These are phyloP conservation scores for Lipomyces kockii DNA, from an alignment of 805 yeast genomes.

Conservation along the genomic window DNA sequence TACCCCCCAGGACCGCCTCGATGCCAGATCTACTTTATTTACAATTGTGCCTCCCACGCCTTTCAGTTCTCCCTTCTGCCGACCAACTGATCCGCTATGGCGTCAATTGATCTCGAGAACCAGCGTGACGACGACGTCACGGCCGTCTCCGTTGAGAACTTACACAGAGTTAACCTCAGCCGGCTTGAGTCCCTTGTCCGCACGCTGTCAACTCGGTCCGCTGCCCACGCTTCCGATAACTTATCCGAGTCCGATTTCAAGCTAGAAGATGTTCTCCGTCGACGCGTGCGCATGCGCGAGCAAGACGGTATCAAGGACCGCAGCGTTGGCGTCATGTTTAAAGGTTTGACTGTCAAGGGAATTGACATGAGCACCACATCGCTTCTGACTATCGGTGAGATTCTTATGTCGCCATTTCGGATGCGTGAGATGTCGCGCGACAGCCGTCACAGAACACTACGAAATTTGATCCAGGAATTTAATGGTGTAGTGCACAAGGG, in stretches of 20 bases:
- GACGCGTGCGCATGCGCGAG: constrained; percentile 34
- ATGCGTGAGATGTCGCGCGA: constrained; percentile 36
- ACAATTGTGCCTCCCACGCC: no score
- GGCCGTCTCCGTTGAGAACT: constrained; percentile 8
- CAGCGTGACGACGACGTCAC: constrained; percentile 15
- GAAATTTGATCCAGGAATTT: constrained; percentile 48
- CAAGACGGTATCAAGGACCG: constrained; percentile 47
- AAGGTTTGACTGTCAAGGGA: constrained; percentile 51
- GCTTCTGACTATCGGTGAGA: constrained; percentile 52
- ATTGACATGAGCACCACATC: constrained; percentile 54
- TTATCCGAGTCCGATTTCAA: constrained; percentile 44
- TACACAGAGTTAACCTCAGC: constrained; percentile 16
- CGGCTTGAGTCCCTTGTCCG: constrained; percentile 34
- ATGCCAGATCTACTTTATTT: no score
- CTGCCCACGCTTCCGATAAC: constrained; percentile 37
- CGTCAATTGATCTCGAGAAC: constrained; percentile 21
- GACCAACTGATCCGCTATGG: not conserved
- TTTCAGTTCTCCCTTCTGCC: not conserved
- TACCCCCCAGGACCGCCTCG: no score
- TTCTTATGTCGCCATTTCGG: constrained; percentile 43
- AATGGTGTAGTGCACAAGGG: constrained; percentile 65
- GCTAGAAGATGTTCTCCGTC: constrained; percentile 42
- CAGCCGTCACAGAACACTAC: constrained; percentile 21
- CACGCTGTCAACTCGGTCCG: constrained; percentile 40
- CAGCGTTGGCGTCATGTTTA: constrained; percentile 47